Conservation (phyloP, 495 filamentous ascomycete genomes). For the Rhizodiscina lignyota region DNA sequence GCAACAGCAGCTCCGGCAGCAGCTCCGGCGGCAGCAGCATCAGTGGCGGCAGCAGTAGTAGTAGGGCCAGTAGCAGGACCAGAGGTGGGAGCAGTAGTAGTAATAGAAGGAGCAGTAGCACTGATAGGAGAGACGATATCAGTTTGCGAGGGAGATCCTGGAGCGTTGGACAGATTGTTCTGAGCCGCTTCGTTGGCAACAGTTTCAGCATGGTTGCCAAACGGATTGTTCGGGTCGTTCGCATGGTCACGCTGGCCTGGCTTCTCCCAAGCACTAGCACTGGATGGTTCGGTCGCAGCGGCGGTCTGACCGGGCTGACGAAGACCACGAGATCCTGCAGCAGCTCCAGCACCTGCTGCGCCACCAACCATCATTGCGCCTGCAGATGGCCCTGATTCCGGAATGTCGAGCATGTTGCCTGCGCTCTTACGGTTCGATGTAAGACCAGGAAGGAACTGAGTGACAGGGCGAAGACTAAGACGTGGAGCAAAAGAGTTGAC, state of each 20-base stretch:
- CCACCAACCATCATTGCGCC: constrained; percentile 23
- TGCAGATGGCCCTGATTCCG: constrained; percentile 30
- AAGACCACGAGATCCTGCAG: constrained; percentile 1
- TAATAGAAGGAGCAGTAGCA: too few species aligned
- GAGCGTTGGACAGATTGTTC: too few species aligned
- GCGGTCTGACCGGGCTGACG: too few species aligned
- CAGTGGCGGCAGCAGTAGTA: constrained; percentile 16
- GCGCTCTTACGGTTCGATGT: constrained; percentile 28
- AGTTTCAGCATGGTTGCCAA: constrained; percentile 31
- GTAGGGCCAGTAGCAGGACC: too few species aligned
- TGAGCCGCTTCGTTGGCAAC: too few species aligned
- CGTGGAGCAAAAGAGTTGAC: constrained; percentile 45
- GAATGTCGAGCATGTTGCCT: constrained; percentile 23
- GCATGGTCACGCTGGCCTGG: constrained; percentile 23
- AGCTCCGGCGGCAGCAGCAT: constrained; percentile 25
- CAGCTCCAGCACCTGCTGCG: constrained; percentile 8
- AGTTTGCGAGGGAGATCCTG: neutral
- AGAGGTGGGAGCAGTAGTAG: too few species aligned
- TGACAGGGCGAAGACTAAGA: constrained; percentile 73
- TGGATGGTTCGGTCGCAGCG: constrained; percentile 27
- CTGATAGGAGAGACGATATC: too few species aligned
- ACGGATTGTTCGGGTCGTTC: constrained; percentile 34
- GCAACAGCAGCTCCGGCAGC: constrained; percentile 17
- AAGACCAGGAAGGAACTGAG: constrained; percentile 67
- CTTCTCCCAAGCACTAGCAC: constrained; percentile 11